Evolutionary conservation across 352 stramenopile species (phyloP), one percentile per base, ranked within the genome.

Genomic region (Phytophthora aleatoria): DNA sequence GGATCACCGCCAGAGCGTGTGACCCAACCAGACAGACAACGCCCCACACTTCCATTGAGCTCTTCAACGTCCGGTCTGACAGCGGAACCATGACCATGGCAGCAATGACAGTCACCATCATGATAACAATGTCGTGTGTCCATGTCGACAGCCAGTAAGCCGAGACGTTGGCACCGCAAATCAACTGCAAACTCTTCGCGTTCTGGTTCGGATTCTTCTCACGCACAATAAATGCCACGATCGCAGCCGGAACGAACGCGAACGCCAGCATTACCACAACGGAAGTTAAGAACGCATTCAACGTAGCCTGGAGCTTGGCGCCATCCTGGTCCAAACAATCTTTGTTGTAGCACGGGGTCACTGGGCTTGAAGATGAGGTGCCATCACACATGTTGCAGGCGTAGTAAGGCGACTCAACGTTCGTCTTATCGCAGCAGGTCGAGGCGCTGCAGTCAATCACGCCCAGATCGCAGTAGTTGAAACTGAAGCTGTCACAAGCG

Each of bases 161-260:
- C 1, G 64, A 54, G 12, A 85, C 43, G 12, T 73, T 79, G 26
- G 81, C 70, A 10, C 82, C 84, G 12, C 73, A 87, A 50, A 89
- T 86, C 42, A 87, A 57, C 71, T 92, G 84, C 13, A 91, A 71
- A 5, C 70, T 65, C 51, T 89, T 89, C 26, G 81, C 74, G 43
- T 92, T 86, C 50, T 91, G 84, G 42, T 55, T 80, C 7, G 81
- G 80, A 24, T 85, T 68, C 59, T 90, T 89, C 28, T 92, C 84
- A 2, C 73, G 67, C 3, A 92, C 81, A 47, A 88, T 56, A 28
- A 91, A 90, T 3, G 76, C 80, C 24, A 92, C 78, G 43, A 90
- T 69, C 0, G 78, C 73, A 33, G 84, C 84, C 2, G 81, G 84
- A 41, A 92, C 61, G 31, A 92, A 92, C 2, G 84, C 75, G 33